phyloP scores from a whole-genome alignment of 306 rosid species.

The Fagus sylvatica region DNA sequence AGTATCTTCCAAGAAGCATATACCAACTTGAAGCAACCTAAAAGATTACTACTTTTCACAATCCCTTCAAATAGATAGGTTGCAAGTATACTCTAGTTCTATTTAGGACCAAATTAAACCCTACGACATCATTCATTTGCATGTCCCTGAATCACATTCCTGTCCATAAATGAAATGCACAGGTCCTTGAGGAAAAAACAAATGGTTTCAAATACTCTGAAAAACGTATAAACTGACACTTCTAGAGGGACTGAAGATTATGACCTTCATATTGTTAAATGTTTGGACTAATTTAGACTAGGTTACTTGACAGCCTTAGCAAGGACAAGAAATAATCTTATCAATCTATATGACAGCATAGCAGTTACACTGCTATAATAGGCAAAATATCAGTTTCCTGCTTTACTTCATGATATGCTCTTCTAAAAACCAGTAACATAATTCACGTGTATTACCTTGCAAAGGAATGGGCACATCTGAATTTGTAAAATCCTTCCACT shows the following conservation, averaged over 20 bases:
- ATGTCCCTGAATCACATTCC: background rate
- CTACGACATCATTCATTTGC: no score
- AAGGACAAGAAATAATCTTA: background rate
- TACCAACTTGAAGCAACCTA: background rate
- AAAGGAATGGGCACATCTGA: constrained; percentile 42
- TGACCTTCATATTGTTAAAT: background rate
- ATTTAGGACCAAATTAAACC: background rate
- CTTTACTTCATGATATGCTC: background rate
- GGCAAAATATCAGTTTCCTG: background rate
- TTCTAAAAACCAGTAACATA: background rate
- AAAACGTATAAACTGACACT: background rate
- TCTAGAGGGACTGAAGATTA: background rate
- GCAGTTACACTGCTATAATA: background rate
- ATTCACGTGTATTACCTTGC: constrained; percentile 47
- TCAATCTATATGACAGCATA: background rate
- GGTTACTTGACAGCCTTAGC: background rate
- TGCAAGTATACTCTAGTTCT: background rate
- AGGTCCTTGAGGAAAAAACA: background rate
- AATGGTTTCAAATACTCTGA: background rate
- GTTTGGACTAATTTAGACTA: background rate
- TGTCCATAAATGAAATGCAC: background rate
- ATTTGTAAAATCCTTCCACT: constrained; percentile 64
- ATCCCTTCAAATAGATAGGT: background rate
- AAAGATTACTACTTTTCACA: background rate
- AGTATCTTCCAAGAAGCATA: background rate